Base-by-base conservation (phyloP, 805 yeast genomes). In the Pichia thaimueangensis region DNA sequence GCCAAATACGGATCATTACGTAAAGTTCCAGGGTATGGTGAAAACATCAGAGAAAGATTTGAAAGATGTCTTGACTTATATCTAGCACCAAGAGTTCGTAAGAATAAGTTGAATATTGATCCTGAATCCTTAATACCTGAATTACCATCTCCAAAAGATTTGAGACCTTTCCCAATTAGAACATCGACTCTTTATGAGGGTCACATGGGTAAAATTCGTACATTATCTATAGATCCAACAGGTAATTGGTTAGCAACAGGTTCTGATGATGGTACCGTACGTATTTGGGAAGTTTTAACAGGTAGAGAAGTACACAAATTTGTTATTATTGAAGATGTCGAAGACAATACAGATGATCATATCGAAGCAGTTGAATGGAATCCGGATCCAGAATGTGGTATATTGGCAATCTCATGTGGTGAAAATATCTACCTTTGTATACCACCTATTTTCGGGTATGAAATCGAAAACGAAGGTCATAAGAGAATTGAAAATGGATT, bases 211-310 rank as follows among this genome's bases (percentile, higher is more conserved):
- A 81, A 81, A 55, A 80, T 93, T 38, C 80, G 98, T 62, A 72
- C 91, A 2, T 58, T 93, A 23, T 77, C 89, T 8, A 74, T 91
- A 37, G 95, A 91, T 59, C 95, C 96, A 39, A 71, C 80, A 25
- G 98, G 98, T 5, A 71, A 83, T 54, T 93, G 96, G 93, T 69
- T 93, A 43, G 98, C 98, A 17, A 93, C 98, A 4, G 98, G 97
- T 45, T 85, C 95, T 15, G 97, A 93, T 60, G 98, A 93, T 60
- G 97, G 97, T 42, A 76, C 89, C 15, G 89, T 93, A 6, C 76
- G 96, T 53, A 74, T 93, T n/a, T 93, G 98, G 97, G 98, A 93
- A 67, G 81, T 88, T 16, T 67, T 88, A 46, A 86, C 97, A 5
- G 98, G 98, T 36, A 80, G 98, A 65, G 94, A 91, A 69, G 86